A percentile compares a stretch with the other conserved stretches of the same genome.
phyloP scores from a whole-genome alignment of 1,139 yeast genomes.

The Blastobotrys ciferrii region DNA sequence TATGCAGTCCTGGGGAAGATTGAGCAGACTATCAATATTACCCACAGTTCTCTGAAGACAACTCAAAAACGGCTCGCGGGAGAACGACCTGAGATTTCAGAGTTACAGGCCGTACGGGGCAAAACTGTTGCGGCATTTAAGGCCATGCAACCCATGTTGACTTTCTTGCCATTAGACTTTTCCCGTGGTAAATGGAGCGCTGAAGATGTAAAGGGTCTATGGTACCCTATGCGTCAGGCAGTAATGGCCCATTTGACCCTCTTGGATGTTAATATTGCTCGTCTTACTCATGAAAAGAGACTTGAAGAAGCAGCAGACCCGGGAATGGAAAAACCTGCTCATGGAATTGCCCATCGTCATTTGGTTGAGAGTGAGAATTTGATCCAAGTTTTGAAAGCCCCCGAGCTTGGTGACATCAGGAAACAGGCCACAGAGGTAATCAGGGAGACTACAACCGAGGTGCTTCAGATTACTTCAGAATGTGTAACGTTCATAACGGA shows the following conservation, averaged over 20 bases:
- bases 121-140: not conserved
- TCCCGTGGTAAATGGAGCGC: constrained; percentile 8
- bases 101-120: not conserved
- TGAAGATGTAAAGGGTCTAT: not conserved
- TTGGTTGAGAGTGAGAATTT: not conserved
- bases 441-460: not conserved
- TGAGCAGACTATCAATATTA: not conserved
- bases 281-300: not conserved
- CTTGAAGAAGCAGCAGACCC: not conserved
- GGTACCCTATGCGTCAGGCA: not conserved
- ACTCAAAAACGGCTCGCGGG: constrained; percentile 1
- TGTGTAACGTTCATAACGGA: not conserved
- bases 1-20: constrained; percentile 3
- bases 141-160: constrained; percentile 3
- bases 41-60: not conserved
- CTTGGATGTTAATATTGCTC: not conserved
- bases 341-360: not conserved
- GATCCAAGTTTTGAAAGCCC: not conserved
- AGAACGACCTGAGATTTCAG: not conserved
- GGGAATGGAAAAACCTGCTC: not conserved
- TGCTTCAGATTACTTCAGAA: not conserved
- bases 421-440: not conserved
- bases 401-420: not conserved
- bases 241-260: not conserved
- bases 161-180: constrained; percentile 4